phyloP scores from a whole-genome alignment of 2,329 filamentous ascomycete species.

The Fusarium algeriense region DNA sequence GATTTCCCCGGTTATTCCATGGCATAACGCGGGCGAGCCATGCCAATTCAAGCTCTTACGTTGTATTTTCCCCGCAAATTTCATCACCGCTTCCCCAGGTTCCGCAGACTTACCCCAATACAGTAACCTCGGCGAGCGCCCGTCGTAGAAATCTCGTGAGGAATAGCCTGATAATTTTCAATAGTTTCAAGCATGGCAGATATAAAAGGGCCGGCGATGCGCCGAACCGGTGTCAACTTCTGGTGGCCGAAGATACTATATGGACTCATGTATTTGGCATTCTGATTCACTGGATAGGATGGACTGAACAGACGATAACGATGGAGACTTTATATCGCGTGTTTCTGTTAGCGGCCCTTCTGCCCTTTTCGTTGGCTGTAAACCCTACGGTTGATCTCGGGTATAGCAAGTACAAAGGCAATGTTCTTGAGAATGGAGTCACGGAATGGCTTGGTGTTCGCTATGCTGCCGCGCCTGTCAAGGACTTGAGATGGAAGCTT shows the following conservation, averaged over 20 bases:
- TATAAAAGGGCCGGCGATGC: slow-evolving; percentile 1
- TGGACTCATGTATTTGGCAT: not conserved
- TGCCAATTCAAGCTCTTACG: not conserved
- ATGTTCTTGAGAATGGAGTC: slow-evolving; percentile 66
- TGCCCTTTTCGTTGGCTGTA: slow-evolving; percentile 22
- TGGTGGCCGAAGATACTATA: not conserved
- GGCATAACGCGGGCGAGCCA: not conserved
- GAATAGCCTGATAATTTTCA: not conserved
- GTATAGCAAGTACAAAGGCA: slow-evolving; percentile 75
- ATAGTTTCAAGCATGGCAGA: not conserved
- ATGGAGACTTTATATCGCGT: slow-evolving; percentile 10
- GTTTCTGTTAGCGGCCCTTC: slow-evolving; percentile 7
- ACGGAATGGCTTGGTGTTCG: slow-evolving; percentile 81
- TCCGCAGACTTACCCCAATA: slow-evolving; percentile 3
- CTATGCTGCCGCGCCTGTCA: slow-evolving; percentile 77
- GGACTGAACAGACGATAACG: not conserved
- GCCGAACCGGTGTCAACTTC: slow-evolving; percentile 4
- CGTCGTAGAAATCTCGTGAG: not conserved
- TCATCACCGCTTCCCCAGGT: slow-evolving; percentile 13
- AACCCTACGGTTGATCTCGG: slow-evolving; percentile 66
- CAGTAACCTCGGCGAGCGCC: not conserved
- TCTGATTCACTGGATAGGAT: too few relatives aligned
- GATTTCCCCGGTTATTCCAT: not conserved
- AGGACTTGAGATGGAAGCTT: slow-evolving; percentile 73
- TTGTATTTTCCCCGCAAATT: slow-evolving; percentile 14